Conservation (phyloP, 129 eudicot species). For the Deinandra increscens region DNA sequence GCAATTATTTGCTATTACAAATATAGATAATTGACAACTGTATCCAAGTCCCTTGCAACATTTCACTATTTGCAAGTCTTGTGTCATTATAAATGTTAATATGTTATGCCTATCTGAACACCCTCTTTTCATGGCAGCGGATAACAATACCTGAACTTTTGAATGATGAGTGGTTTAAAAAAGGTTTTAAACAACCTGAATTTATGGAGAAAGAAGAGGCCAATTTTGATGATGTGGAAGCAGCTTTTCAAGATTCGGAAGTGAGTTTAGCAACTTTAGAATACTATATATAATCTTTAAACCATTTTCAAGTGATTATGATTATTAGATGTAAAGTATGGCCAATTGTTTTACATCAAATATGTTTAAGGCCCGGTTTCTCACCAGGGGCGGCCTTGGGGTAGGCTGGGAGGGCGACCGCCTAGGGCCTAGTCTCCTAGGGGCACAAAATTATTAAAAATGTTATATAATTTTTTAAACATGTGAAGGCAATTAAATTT, state of each 20-base stretch:
- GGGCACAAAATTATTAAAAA: too few species aligned
- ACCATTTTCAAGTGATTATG: not conserved
- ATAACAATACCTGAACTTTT: conserved; percentile 79
- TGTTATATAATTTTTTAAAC: too few species aligned
- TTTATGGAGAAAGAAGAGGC: conserved; percentile 78
- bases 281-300: conserved; percentile 9
- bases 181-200: conserved; percentile 71
- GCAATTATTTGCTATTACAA: not conserved
- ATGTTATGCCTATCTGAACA: conserved; percentile 6
- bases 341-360: not conserved
- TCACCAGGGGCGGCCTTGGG: not conserved
- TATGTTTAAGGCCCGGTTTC: not conserved
- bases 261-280: conserved; percentile 39
- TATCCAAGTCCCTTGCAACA: not conserved
- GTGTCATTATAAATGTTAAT: conserved; percentile 3
- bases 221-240: conserved; percentile 93
- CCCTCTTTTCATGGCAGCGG: conserved; percentile 52
- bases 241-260: conserved; percentile 89
- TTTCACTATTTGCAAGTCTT: not conserved
- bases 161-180: conserved; percentile 90
- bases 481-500: too few species aligned
- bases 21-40: not conserved
- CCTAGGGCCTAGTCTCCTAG: too few species aligned
- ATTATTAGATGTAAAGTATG: conserved; percentile 9
- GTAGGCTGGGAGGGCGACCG: too few species aligned